A percentile compares a stretch with the other conserved stretches of the same genome.
phyloP scores from a whole-genome alignment of 2,329 filamentous ascomycete species.

The Paraphoma chrysanthemicola region DNA sequence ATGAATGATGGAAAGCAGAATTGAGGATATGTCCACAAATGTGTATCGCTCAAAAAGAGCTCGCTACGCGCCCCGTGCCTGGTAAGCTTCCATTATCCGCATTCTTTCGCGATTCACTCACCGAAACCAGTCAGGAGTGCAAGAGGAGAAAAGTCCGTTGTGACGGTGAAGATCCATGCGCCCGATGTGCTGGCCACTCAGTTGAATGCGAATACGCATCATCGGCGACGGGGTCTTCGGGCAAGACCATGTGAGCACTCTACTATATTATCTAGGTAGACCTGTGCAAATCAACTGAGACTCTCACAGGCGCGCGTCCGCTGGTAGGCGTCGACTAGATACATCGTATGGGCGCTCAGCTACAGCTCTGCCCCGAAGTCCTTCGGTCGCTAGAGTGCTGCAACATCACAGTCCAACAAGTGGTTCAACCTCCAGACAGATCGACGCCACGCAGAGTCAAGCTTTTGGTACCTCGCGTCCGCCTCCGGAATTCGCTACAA shows the following conservation, averaged over 20 bases:
- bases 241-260: neutral
- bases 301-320: no score
- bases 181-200: conserved; percentile 9
- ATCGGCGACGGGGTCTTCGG: neutral
- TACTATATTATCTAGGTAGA: no score
- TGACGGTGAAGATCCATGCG: conserved; percentile 8
- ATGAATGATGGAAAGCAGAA: neutral
- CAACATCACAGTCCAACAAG: neutral
- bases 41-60: conserved; percentile 12
- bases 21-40: neutral
- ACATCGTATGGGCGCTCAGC: no score
- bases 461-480: neutral
- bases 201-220: conserved; percentile 5
- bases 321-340: no score
- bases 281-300: neutral
- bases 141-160: conserved; percentile 13
- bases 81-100: conserved; percentile 1
- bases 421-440: neutral
- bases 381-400: neutral
- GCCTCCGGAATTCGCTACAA: conserved; percentile 4
- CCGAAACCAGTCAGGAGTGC: conserved; percentile 9
- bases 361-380: neutral
- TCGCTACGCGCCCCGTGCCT: conserved; percentile 9
- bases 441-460: neutral
- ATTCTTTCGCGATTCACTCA: neutral